These are phyloP conservation scores for Coprinopsis cinerea DNA, from an alignment of 768 basidiomycete genomes.

Conservation along the genomic window DNA sequence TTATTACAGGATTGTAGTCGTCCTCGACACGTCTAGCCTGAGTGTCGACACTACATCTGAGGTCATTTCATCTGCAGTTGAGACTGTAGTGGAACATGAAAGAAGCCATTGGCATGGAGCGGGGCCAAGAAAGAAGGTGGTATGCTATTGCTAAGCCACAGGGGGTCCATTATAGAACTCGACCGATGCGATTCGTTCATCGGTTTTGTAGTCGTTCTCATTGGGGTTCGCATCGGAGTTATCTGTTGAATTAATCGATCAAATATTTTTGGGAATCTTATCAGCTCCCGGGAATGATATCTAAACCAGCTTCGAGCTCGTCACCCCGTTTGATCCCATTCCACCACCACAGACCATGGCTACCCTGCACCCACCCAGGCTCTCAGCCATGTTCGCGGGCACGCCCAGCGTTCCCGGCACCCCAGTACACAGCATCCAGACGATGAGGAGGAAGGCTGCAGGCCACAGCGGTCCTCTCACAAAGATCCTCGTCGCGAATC, in stretches of 20 bases:
- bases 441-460: conserved; percentile 85
- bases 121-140: no score
- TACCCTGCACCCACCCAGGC: conserved; percentile 63
- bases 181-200: no score
- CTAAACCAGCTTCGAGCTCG: background rate
- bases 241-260: background rate
- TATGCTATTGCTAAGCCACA: no score
- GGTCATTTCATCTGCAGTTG: no score
- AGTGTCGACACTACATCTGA: background rate
- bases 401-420: conserved; percentile 79
- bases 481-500: conserved; percentile 89
- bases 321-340: conserved; percentile 13
- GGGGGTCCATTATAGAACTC: no score
- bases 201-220: no score
- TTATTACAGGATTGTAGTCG: background rate
- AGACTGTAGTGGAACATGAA: no score
- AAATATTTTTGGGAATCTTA: conserved; percentile 4
- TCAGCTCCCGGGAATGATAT: background rate
- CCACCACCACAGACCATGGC: conserved; percentile 40
- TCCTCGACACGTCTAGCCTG: background rate
- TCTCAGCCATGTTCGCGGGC: conserved; percentile 64
- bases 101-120: no score
- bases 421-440: conserved; percentile 85
- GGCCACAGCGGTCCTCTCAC: conserved; percentile 88
- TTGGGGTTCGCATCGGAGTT: background rate